Conservation (phyloP, 179 eudicot genomes). For the Heliamphora pulchella region DNA sequence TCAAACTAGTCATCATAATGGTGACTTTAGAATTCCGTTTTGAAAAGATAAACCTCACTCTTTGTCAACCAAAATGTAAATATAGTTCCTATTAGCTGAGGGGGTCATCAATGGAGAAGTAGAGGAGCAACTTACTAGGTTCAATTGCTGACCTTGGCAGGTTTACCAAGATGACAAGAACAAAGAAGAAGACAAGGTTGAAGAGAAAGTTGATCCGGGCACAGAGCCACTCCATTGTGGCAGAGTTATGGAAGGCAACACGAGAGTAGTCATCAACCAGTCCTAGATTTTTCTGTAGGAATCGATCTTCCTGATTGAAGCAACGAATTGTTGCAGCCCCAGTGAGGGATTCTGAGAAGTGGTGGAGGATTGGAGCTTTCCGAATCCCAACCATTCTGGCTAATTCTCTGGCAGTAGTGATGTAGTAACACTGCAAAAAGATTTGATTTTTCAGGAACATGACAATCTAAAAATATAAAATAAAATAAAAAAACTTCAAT, state of each 20-base stretch:
- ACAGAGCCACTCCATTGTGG: slow-evolving; percentile 91
- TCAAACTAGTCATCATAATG: too few species aligned
- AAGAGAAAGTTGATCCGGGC: slow-evolving; percentile 68
- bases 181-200: slow-evolving; percentile 69
- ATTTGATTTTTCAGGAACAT: neutral
- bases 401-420: slow-evolving; percentile 67
- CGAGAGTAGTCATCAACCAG: slow-evolving; percentile 70
- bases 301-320: slow-evolving; percentile 68
- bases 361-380: slow-evolving; percentile 80
- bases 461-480: neutral
- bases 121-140: slow-evolving; percentile 56
- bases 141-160: slow-evolving; percentile 68
- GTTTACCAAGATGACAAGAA: slow-evolving; percentile 62
- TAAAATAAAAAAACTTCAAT: neutral
- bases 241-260: slow-evolving; percentile 71
- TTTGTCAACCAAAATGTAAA: neutral
- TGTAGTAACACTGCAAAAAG: slow-evolving; percentile 63
- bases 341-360: slow-evolving; percentile 63
- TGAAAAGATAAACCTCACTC: too few species aligned
- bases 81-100: neutral
- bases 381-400: slow-evolving; percentile 76
- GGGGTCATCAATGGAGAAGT: neutral
- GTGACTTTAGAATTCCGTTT: too few species aligned
- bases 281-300: slow-evolving; percentile 33
- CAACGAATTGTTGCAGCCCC: slow-evolving; percentile 73